Evolutionary conservation across 164 flowering plant genomes (phyloP).

Genomic region (Brasenia schreberi): DNA sequence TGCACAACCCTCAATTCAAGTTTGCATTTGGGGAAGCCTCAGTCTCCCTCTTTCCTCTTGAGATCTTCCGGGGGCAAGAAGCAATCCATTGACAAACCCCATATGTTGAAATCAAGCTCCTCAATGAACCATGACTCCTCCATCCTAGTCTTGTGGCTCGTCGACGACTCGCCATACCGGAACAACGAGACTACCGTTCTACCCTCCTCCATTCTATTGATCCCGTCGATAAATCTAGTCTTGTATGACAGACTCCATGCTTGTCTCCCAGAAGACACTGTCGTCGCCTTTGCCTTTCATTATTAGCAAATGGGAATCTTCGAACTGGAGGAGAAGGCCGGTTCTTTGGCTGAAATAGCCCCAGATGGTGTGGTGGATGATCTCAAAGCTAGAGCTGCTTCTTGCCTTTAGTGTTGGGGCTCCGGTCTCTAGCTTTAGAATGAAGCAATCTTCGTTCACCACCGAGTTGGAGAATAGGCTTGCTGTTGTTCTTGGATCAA

Average conservation of each 20-base stretch:
- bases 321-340: conserved; percentile 60
- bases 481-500: conserved; percentile 72
- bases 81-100: conserved; percentile 52
- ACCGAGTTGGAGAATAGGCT: conserved; percentile 59
- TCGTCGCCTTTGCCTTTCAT: conserved; percentile 48
- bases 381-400: conserved; percentile 48
- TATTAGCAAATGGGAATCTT: conserved; percentile 47
- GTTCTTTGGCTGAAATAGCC: conserved; percentile 92
- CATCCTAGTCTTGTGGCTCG: conserved; percentile 31
- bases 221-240: conserved; percentile 58
- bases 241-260: conserved; percentile 46
- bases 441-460: conserved; percentile 66
- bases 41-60: conserved; percentile 20
- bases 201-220: too few relatives aligned
- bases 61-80: conserved; percentile 60
- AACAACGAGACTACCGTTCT: conserved; percentile 40
- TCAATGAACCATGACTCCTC: conserved; percentile 67
- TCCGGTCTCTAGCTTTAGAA: conserved; percentile 54
- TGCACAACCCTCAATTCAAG: background rate
- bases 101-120: conserved; percentile 56
- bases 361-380: conserved; percentile 63
- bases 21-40: too few relatives aligned
- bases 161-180: conserved; percentile 41
- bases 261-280: conserved; percentile 70
- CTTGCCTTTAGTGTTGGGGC: conserved; percentile 32